Base-by-base conservation (phyloP, 805 yeast species). In the Nakazawaea ishiwadae region DNA sequence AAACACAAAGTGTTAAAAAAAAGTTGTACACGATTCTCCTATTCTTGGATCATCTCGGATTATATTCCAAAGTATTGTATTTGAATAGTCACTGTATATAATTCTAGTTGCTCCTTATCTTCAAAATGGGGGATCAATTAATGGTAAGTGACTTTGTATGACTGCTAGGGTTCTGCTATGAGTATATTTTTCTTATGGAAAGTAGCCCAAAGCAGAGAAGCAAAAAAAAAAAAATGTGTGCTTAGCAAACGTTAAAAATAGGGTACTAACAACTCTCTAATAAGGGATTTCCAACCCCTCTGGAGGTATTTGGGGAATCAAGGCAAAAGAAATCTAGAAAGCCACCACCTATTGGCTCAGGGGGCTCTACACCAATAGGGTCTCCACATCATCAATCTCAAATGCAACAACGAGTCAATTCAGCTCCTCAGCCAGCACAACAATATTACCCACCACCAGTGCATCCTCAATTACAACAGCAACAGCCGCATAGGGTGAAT, bases 341-440 rank as follows among this genome's bases (percentile, higher is more conserved):
- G 33, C 41, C 46, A 4, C 54, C 44, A 15, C 51, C 50, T 45
- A 20, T 37, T 31, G 17, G 44, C 45, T 10, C 42, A 17, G 19
- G 26, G 26, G 18, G 21, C 18, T 6, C 31, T 15, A 32, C 42
- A n/a, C 30, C 38, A 11, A 17, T 35, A 12, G 44, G 42, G 35
- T 51, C 41, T 18, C 57, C 41, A 49, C 53, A 33, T 36, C 35
- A 31, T 42, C 50, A 10, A 42, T 46, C 4, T 37, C 51, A 23
- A 10, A 23, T 23, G 26, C 26, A 18, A 40, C 38, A 28, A 44
- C 39, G 42, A 48, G 45, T 16, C 50, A 45, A 10, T 44, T 50
- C 16, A 47, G 26, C 27, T 19, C 18, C 38, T 10, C 42, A 28
- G 11, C 31, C 18, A 35, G 35, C 26, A 23, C 31, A 38, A 31